Evolutionary conservation across 306 rosid genomes (phyloP).

Genomic region (Trifolium dubium): DNA sequence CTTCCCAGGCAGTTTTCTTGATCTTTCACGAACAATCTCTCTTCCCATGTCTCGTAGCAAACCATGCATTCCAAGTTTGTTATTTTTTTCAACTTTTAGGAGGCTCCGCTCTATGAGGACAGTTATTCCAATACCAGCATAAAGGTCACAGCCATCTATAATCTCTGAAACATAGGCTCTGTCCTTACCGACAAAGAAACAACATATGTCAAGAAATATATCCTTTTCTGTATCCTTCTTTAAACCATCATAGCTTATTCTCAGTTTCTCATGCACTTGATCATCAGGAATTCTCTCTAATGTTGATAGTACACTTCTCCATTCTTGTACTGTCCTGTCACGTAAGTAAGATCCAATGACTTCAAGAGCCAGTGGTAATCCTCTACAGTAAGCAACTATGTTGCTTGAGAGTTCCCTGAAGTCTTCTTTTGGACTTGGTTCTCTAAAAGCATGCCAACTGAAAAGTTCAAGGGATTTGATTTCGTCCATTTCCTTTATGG

Average conservation of each 20-base stretch:
- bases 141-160: too few relatives aligned
- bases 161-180: too few relatives aligned
- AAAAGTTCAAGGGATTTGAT: constrained; percentile 38
- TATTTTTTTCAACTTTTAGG: too few relatives aligned
- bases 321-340: constrained; percentile 14
- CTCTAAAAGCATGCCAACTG: constrained; percentile 41
- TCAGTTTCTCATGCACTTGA: constrained; percentile 30
- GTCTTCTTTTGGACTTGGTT: background rate
- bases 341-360: constrained; percentile 45
- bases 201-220: too few relatives aligned
- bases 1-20: background rate
- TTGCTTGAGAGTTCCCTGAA: constrained; percentile 26
- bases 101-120: too few relatives aligned
- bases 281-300: constrained; percentile 40
- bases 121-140: too few relatives aligned
- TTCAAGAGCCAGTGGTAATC: constrained; percentile 54
- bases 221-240: too few relatives aligned
- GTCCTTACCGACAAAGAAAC: too few relatives aligned
- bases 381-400: constrained; percentile 32
- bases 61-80: constrained; percentile 12
- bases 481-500: constrained; percentile 16
- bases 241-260: constrained; percentile 9
- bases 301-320: constrained; percentile 41
- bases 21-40: constrained; percentile 4
- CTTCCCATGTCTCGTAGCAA: constrained; percentile 23